Base-by-base conservation (phyloP, 306 rosid species). In the Glycine soja region DNA sequence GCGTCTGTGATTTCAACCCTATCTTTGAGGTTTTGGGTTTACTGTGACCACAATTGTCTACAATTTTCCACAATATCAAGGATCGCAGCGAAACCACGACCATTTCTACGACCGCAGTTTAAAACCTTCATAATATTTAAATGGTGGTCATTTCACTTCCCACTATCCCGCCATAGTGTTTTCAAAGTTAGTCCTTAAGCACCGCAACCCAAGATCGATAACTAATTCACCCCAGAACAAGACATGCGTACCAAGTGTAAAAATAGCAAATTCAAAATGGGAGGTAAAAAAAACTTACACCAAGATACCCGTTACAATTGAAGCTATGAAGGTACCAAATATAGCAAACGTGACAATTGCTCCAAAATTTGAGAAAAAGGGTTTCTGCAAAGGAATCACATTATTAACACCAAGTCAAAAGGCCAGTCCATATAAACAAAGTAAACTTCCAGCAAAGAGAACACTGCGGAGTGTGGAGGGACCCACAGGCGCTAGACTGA, bases 331-430 rank as follows among this genome's bases (percentile, higher is more conserved):
- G 77, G 99, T 95, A 51, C 99, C 99, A 7, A 90, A 77, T 78
- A 95, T 92, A 56, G 99, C 94, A 85, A 93, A 93, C 62, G 99
- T 95, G 81, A 90, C 98, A 80, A 95, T 95, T 70, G 99, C 99
- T 85, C 99, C 99, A 81, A 95, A 95, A 81, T 95, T 95, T 64
- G 99, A 93, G 88, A 95, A 95, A 88, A 95, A 95, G 4, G 99
- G 99, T 86, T 95, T 95, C 99, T 95, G 86, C 40, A 47, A 62
- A 75, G 75, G 64, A 18, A 45, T 10, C 53, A 42, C 24, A 79
- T 65, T 40, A 77, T 56, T 38, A 85, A 36, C 48, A 56, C 34
- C 4, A 59, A 52, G 74, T 72, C 71, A 78, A 64, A 76, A 56
- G 12, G 54, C 74, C 2, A 65, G 2, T 19, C 75, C 11, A 43